Percentiles rank a stretch among this genome's conserved stretches.
Conservation (phyloP, 2,329 filamentous ascomycete species). For the Camptophora hylomeconis region DNA sequence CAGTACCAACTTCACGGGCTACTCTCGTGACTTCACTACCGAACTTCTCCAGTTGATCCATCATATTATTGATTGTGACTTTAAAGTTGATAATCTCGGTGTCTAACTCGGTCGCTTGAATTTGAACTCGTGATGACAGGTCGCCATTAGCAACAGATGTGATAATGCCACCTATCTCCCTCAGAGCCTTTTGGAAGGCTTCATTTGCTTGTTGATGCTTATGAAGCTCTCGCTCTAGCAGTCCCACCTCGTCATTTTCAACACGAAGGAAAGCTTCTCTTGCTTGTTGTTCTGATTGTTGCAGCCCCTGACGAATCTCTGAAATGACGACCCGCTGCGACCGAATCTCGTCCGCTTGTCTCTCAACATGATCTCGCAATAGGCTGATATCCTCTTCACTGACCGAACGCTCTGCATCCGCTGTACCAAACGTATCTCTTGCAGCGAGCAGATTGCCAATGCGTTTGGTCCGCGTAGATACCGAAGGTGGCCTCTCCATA, state of each 20-base stretch:
- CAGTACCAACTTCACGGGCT: conserved; percentile 89
- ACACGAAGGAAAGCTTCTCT: conserved; percentile 70
- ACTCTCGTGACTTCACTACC: conserved; percentile 91
- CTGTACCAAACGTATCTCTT: conserved; percentile 25
- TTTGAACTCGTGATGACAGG: conserved; percentile 89
- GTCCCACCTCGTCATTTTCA: conserved; percentile 75
- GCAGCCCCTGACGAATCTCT: conserved; percentile 71
- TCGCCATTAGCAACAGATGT: conserved; percentile 92
- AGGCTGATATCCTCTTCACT: conserved; percentile 75
- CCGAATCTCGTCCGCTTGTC: conserved; percentile 84
- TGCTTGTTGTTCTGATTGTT: conserved; percentile 74
- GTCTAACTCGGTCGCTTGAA: conserved; percentile 94
- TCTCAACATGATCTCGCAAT: conserved; percentile 79
- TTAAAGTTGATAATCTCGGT: conserved; percentile 97
- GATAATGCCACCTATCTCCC: conserved; percentile 94
- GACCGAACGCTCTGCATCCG: conserved; percentile 40
- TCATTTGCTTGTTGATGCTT: conserved; percentile 98
- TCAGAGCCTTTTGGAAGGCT: conserved; percentile 92
- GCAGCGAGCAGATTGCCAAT: conserved; percentile 24
- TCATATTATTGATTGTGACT: conserved; percentile 97
- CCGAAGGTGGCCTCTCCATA: conserved; percentile 17
- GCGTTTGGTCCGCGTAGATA: conserved; percentile 22
- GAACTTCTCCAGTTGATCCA: conserved; percentile 94
- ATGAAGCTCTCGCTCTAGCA: conserved; percentile 82
- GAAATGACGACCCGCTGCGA: conserved; percentile 76